Conservation (phyloP, 768 basidiomycete species). For the Boletus subcaerulescens region DNA sequence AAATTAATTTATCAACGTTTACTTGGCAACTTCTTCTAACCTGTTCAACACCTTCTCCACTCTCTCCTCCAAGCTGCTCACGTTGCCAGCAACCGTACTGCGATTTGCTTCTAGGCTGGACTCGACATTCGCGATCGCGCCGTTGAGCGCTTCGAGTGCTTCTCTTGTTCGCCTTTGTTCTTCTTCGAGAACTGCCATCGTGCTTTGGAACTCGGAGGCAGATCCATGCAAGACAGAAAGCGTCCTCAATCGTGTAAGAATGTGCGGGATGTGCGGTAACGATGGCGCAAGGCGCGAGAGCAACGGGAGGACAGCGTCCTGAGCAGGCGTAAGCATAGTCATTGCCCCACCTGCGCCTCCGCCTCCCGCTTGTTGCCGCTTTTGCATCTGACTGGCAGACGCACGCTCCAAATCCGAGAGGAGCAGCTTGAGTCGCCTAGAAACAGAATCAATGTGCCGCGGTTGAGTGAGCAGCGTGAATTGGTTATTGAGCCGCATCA, state of each 20-base stretch:
- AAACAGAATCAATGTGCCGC: conserved; percentile 92
- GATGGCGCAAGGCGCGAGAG: conserved; percentile 68
- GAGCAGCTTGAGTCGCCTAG: conserved; percentile 87
- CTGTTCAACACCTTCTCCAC: conserved; percentile 47
- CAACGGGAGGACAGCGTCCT: conserved; percentile 65
- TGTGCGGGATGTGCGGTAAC: conserved; percentile 83
- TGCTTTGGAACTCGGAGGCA: conserved; percentile 72
- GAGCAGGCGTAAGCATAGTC: conserved; percentile 31
- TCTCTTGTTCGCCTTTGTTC: conserved; percentile 66
- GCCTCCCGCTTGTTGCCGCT: conserved; percentile 19
- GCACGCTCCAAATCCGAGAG: conserved; percentile 89
- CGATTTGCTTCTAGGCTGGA: conserved; percentile 73
- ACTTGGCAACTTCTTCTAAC: conserved; percentile 36
- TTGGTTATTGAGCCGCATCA: conserved; percentile 81
- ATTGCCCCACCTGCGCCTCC: conserved; percentile 12
- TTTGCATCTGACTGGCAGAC: conserved; percentile 39
- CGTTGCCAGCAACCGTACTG: conserved; percentile 67
- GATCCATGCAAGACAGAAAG: conserved; percentile 78
- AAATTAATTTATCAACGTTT: neutral
- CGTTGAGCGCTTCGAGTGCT: conserved; percentile 62
- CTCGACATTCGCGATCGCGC: conserved; percentile 71
- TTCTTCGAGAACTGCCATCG: conserved; percentile 63
- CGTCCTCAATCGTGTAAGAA: conserved; percentile 84
- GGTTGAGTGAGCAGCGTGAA: conserved; percentile 90
- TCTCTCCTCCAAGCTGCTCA: conserved; percentile 62